Conservation (phyloP, 2,329 filamentous ascomycete genomes). For the Colletotrichum karsti region DNA sequence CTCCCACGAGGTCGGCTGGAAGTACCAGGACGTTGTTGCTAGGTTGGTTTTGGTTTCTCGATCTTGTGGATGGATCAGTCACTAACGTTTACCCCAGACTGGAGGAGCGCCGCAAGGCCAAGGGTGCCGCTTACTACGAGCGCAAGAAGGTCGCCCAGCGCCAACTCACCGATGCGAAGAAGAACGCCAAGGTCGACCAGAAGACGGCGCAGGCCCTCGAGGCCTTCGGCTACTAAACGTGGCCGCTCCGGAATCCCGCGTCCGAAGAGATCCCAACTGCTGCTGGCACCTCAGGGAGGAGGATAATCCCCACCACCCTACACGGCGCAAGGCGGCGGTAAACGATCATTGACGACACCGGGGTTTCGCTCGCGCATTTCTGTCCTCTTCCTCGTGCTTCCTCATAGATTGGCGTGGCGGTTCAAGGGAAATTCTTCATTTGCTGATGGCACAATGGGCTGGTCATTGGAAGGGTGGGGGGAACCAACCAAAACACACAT, state of each 20-base stretch:
- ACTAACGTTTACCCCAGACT: too few relatives aligned
- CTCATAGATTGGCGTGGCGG: slow-evolving; percentile 63
- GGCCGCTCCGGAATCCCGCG: slow-evolving; percentile 25
- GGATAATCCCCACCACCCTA: slow-evolving; percentile 26
- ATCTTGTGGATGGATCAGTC: too few relatives aligned
- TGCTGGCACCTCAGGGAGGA: slow-evolving; percentile 2
- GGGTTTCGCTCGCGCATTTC: slow-evolving; percentile 31
- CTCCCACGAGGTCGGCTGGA: slow-evolving; percentile 99
- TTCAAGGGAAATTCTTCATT: slow-evolving; percentile 60
- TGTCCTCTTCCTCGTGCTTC: slow-evolving; percentile 58
- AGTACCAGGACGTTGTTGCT: slow-evolving; percentile 99
- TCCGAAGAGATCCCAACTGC: not conserved
- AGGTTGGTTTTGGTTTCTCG: slow-evolving; percentile 77
- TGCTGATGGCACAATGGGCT: slow-evolving; percentile 53
- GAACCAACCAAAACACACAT: slow-evolving; percentile 14
- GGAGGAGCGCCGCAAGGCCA: slow-evolving; percentile 99
- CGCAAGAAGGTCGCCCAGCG: slow-evolving; percentile 97
- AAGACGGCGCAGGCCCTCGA: slow-evolving; percentile 91
- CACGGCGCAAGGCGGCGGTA: slow-evolving; percentile 20
- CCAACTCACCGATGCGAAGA: slow-evolving; percentile 92
- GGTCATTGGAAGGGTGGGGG: slow-evolving; percentile 32
- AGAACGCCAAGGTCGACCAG: slow-evolving; percentile 85
- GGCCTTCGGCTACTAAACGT: slow-evolving; percentile 85
- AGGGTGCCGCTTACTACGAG: slow-evolving; percentile 99
- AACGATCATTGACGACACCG: slow-evolving; percentile 11